These are phyloP conservation scores for Mortierella sp. DNA, from an alignment of 371 early-diverging fungal genomes.

Conservation along the genomic window DNA sequence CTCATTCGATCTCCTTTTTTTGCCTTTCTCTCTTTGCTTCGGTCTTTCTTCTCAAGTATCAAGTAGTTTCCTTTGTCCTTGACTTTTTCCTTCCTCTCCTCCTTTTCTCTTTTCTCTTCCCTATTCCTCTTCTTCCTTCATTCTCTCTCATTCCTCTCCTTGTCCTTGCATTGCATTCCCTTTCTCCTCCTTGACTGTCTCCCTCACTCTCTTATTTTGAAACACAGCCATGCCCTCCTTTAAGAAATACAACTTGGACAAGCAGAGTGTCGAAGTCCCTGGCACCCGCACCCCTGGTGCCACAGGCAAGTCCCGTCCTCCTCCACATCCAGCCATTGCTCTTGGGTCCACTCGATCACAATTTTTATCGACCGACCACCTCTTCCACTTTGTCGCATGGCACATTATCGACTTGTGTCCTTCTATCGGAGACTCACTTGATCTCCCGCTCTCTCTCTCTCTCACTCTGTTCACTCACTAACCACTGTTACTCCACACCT, in stretches of 20 bases:
- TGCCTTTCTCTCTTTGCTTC: not conserved
- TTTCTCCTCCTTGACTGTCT: not conserved
- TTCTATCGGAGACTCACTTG: not conserved
- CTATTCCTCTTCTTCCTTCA: not conserved
- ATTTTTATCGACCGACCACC: not conserved
- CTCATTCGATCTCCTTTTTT: not conserved
- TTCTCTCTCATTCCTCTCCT: not conserved
- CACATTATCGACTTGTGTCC: not conserved
- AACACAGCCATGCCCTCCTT: conserved; percentile 32
- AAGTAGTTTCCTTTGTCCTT: not conserved
- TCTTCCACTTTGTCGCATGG: not conserved
- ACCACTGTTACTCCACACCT: not conserved
- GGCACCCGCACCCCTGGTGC: conserved; percentile 55
- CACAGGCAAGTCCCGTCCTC: conserved; percentile 36
- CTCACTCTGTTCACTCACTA: not conserved
- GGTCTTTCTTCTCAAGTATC: not conserved
- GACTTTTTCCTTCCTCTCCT: not conserved
- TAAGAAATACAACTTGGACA: conserved; percentile 46
- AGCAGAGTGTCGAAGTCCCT: conserved; percentile 56
- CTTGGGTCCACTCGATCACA: not conserved
- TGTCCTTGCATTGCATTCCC: not conserved
- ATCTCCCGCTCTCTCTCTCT: not conserved
- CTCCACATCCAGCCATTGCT: conserved; percentile 1
- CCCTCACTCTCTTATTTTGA: not conserved
- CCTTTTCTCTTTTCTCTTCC: not conserved